Evolutionary conservation across 2,329 filamentous ascomycete genomes (phyloP), one percentile per base, ranked within the genome.

Genomic region (Ceratocystis alfenasii): DNA sequence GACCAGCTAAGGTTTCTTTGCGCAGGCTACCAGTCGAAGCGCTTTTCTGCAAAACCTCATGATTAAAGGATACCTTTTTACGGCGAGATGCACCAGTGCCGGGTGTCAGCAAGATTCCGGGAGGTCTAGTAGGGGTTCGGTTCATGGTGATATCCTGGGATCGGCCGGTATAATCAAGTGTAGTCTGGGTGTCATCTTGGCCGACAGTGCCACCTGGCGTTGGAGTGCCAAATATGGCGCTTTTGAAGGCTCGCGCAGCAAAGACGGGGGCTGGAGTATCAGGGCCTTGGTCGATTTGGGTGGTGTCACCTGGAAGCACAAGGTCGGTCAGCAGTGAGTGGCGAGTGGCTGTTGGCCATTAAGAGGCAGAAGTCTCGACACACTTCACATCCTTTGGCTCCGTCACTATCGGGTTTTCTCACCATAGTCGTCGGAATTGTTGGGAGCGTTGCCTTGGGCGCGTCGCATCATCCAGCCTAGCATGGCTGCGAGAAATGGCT

Each of bases 181-280:
- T 67, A 50, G 69, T 71, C 46, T 69, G 68, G 69, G 68, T 71
- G 70, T 68, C 71, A 70, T 76, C 74, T 61, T 77, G 73, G 59
- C 72, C 72, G 15, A 72, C 41, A 36, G 36, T 41, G 10, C 50
- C 65, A 5, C 62, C 72, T 62, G 76, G 74, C 15, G 77, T 75
- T 10, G 83, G 82, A 2, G 82, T 83, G 50, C 85, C 85, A 70
- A 87, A 87, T 59, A 87, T 74, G 30, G 83, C 84, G 70, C 80
- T 84, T 70, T 83, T 86, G 71, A 87, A 77, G 5, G 85, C 85
- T 67, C 85, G 80, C 46, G 84, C 84, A 1, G 84, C 85, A 71
- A 87, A 87, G 0, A 87, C 80, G 1, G 85, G 84, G 0, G 83
- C 85, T 5, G 85, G 85, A 17, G 85, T 87, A 70, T 87, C 84